These are phyloP conservation scores for Tuber umbilicatum DNA, from an alignment of 495 filamentous ascomycete species.

Conservation along the genomic window DNA sequence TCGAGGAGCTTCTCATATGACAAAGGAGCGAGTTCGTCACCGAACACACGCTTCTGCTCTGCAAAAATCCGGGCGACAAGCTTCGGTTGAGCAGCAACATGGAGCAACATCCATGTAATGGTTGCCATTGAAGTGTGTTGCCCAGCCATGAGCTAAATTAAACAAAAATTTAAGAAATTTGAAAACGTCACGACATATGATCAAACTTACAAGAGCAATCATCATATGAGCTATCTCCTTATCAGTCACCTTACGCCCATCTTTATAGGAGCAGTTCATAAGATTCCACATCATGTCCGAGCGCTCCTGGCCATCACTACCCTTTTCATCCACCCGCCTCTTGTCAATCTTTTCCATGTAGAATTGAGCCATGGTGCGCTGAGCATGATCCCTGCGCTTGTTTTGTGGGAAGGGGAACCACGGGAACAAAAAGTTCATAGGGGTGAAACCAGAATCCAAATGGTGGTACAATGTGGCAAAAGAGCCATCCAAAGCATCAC, in stretches of 20 bases:
- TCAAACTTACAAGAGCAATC: slow-evolving; percentile 57
- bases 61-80: slow-evolving; percentile 68
- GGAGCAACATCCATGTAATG: slow-evolving; percentile 72
- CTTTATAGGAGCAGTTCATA: slow-evolving; percentile 72
- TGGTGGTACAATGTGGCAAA: slow-evolving; percentile 75
- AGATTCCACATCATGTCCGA: slow-evolving; percentile 77
- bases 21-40: slow-evolving; percentile 57
- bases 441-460: slow-evolving; percentile 74
- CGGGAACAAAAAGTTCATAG: slow-evolving; percentile 78
- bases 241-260: slow-evolving; percentile 63
- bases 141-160: slow-evolving; percentile 62
- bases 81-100: slow-evolving; percentile 64
- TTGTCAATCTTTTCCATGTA: slow-evolving; percentile 70
- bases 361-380: slow-evolving; percentile 64
- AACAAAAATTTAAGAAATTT: background rate
- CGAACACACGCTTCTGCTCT: slow-evolving; percentile 62
- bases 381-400: slow-evolving; percentile 67
- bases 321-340: slow-evolving; percentile 49
- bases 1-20: slow-evolving; percentile 58
- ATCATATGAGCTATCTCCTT: slow-evolving; percentile 84
- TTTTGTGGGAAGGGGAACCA: slow-evolving; percentile 84
- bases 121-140: slow-evolving; percentile 82
- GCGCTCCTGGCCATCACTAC: slow-evolving; percentile 47
- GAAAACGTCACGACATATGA: background rate
- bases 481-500: slow-evolving; percentile 63